Evolutionary conservation across 768 basidiomycete genomes (phyloP), one percentile per base, ranked within the genome.

Genomic region (Auricularia sp.): DNA sequence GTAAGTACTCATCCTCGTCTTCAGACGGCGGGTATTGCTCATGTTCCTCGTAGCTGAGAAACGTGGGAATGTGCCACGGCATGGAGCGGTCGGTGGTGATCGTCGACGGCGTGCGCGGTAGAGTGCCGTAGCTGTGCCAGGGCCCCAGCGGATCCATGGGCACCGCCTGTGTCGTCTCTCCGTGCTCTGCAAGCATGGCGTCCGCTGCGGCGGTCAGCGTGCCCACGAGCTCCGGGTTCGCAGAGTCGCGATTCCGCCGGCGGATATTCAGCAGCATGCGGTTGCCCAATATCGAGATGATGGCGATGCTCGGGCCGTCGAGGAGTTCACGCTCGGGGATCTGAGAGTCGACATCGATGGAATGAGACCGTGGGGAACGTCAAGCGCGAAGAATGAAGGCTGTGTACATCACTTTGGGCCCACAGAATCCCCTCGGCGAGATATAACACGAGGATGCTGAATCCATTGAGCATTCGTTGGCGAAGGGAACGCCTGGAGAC

Each of bases 251-350:
- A 3, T 59, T 59, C 11, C 56, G 56, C 29, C 34, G 29, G 8
- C 56, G 56, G 34, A 59, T 59, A 18, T 59, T 59, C 11, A 59
- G 34, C 34, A 59, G 56, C 56, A 59, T 59, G 29, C 56, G 56
- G 29, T 59, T 59, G 56, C 56, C 34, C 56, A 59, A 7, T 10
- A 59, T 59, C 24, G 56, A 59, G 56, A 59, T 35, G 56, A 59
- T 24, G 8, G 56, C 56, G 24, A 59, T 24, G 13, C 29, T 35
- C 14, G 56, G 56, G 34, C 34, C 24, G 24, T 59, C 56, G 8
- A 59, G 14, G 24, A 59, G 56, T 29, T 59, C 56, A 29, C 56
- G 24, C 56, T 59, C 56, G 5, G 56, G 56, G 8, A 35, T 14
- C 56, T 59, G 18, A 8, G 18, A 8, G 21, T 24, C 33, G 24